Percentiles rank a stretch among this genome's conserved stretches.
Evolutionary conservation across 2,329 filamentous ascomycete species (phyloP).

Genomic region (Aspergillus sojae): DNA sequence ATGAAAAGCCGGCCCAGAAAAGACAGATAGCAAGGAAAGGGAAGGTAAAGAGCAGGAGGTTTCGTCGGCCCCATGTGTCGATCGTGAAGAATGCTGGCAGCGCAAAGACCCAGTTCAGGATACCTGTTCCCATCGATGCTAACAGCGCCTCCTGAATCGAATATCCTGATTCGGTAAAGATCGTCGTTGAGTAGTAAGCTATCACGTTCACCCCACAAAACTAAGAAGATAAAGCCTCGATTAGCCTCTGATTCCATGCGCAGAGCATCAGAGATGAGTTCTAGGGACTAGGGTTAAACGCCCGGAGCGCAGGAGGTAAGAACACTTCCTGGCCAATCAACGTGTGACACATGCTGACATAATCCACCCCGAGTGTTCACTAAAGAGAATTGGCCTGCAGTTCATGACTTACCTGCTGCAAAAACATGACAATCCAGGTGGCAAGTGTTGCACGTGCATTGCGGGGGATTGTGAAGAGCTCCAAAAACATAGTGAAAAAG

Average conservation of each 20-base stretch:
- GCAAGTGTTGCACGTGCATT: conserved; percentile 62
- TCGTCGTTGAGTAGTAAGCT: conserved; percentile 57
- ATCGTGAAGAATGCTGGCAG: conserved; percentile 67
- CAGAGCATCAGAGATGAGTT: neutral
- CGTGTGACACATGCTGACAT: no score
- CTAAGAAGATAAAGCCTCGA: conserved; percentile 15
- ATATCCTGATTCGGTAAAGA: conserved; percentile 62
- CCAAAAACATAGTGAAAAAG: conserved; percentile 56
- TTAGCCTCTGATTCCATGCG: neutral
- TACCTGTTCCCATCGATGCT: conserved; percentile 65
- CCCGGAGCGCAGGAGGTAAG: neutral
- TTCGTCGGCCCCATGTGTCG: conserved; percentile 66
- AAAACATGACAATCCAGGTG: conserved; percentile 67
- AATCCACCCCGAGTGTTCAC: neutral
- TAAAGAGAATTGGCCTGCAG: neutral
- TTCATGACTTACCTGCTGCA: conserved; percentile 54
- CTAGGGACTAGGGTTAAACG: neutral
- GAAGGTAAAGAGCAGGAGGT: conserved; percentile 64
- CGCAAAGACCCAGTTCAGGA: conserved; percentile 68
- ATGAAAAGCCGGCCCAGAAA: conserved; percentile 54
- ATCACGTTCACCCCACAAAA: conserved; percentile 60
- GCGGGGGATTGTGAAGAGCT: conserved; percentile 63
- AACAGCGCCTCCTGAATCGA: conserved; percentile 55
- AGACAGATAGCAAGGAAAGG: conserved; percentile 56
- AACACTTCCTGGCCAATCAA: neutral